These are phyloP conservation scores for Torulaspora microellipsoides DNA, from an alignment of 805 yeast genomes.

Conservation along the genomic window DNA sequence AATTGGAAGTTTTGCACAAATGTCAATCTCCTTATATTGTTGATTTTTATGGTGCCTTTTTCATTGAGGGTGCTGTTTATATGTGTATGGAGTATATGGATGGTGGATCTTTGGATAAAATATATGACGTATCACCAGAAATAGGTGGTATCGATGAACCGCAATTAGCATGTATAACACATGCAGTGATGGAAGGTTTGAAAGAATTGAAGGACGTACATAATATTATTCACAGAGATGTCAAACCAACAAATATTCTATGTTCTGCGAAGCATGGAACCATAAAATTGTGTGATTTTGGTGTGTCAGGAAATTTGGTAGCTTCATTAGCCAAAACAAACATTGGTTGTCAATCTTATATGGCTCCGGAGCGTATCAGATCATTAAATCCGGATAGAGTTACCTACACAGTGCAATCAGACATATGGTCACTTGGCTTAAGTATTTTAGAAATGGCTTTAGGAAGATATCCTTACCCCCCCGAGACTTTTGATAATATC, in stretches of 20 bases:
- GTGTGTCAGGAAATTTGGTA: slow-evolving; percentile 91
- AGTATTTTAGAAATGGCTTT: slow-evolving; percentile 82
- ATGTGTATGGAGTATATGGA: slow-evolving; percentile 99
- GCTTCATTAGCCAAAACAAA: slow-evolving; percentile 94
- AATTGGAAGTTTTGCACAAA: slow-evolving; percentile 85
- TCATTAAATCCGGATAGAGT: slow-evolving; percentile 67
- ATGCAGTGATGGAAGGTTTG: slow-evolving; percentile 74
- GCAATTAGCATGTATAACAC: slow-evolving; percentile 73
- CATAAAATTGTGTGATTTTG: slow-evolving; percentile 91
- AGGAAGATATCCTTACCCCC: slow-evolving; percentile 94
- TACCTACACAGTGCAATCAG: slow-evolving; percentile 89
- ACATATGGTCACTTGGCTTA: slow-evolving; percentile 91
- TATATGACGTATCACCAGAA: slow-evolving; percentile 51
- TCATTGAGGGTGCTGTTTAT: slow-evolving; percentile 95
- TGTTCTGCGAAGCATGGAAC: slow-evolving; percentile 74
- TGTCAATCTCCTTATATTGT: slow-evolving; percentile 89
- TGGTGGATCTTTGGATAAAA: slow-evolving; percentile 87
- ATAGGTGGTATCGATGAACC: slow-evolving; percentile 70
- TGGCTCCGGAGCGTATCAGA: slow-evolving; percentile 97
- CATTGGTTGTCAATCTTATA: slow-evolving; percentile 95
- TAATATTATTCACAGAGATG: slow-evolving; percentile 93
- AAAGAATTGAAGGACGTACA: slow-evolving; percentile 82
- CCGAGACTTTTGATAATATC: slow-evolving; percentile 85
- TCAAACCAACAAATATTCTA: slow-evolving; percentile 90
- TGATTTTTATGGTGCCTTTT: slow-evolving; percentile 95